These are phyloP conservation scores for Solanum chiquidenum DNA, from an alignment of 257 asterid genomes.

Conservation along the genomic window DNA sequence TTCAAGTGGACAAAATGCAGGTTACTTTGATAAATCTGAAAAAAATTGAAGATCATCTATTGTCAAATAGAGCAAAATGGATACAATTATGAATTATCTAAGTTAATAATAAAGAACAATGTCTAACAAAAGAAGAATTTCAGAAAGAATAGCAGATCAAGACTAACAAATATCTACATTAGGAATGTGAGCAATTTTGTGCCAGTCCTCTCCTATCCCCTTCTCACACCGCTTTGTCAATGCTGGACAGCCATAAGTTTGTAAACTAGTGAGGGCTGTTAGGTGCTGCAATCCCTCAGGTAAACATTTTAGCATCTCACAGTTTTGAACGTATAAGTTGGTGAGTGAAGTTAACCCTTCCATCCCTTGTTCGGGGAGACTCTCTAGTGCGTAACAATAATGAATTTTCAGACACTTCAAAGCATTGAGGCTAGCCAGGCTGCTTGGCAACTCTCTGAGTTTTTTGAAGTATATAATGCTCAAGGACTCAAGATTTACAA, in stretches of 20 bases:
- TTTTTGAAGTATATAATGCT: background rate
- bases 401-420: background rate
- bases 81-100: too few relatives aligned
- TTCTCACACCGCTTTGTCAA: background rate
- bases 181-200: background rate
- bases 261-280: background rate
- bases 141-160: background rate
- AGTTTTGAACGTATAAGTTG: background rate
- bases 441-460: background rate
- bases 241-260: background rate
- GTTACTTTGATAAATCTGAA: too few relatives aligned
- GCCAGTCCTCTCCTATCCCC: background rate
- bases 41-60: too few relatives aligned
- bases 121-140: background rate
- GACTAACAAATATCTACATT: background rate
- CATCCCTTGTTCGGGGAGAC: background rate
- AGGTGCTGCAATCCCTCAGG: background rate
- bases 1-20: too few relatives aligned
- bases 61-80: too few relatives aligned
- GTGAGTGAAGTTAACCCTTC: background rate
- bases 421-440: background rate
- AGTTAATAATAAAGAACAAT: too few relatives aligned
- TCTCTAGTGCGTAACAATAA: background rate
- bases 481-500: background rate
- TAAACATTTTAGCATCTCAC: background rate